Evolutionary conservation across 805 yeast genomes (phyloP).

Genomic region (Saccharomycopsis capsularis): DNA sequence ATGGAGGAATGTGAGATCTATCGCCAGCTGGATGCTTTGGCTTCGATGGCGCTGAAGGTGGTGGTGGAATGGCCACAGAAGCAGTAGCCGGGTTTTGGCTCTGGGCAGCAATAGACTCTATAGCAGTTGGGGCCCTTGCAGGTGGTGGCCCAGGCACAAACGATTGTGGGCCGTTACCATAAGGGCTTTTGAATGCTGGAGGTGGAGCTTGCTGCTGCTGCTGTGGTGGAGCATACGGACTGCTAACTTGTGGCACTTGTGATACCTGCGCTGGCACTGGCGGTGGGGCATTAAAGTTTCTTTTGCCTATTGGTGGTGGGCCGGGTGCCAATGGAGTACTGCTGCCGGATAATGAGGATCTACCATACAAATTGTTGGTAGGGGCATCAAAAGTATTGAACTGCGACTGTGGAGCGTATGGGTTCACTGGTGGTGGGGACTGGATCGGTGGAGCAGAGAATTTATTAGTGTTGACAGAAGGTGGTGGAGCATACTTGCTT

Average conservation of each 20-base stretch:
- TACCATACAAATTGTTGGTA: constrained; percentile 3
- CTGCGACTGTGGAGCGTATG: constrained; percentile 28
- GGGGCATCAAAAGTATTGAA: not conserved
- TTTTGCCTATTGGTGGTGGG: constrained; percentile 4
- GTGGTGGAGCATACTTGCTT: constrained; percentile 28
- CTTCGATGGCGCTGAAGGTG: constrained; percentile 22
- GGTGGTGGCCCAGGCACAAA: constrained; percentile 22
- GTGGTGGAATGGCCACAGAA: constrained; percentile 23
- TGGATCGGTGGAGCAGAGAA: constrained; percentile 20
- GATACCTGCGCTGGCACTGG: not conserved
- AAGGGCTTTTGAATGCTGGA: no score
- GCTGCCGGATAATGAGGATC: constrained; percentile 9
- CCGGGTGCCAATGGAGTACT: constrained; percentile 25
- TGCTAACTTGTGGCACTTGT: constrained; percentile 1
- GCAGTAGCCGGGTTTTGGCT: constrained; percentile 22
- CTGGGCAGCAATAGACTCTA: constrained; percentile 26
- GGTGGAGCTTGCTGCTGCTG: not conserved
- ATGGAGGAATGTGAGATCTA: constrained; percentile 57
- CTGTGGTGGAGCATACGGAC: constrained; percentile 4
- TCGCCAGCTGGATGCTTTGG: constrained; percentile 51
- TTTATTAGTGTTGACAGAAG: constrained; percentile 3
- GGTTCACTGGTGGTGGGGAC: constrained; percentile 26
- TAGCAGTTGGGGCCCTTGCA: constrained; percentile 21
- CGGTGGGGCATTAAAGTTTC: not conserved
- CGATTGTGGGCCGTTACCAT: constrained; percentile 8